Evolutionary conservation across 129 eudicot genomes (phyloP).

Genomic region (Chrysanthemum makinoi): DNA sequence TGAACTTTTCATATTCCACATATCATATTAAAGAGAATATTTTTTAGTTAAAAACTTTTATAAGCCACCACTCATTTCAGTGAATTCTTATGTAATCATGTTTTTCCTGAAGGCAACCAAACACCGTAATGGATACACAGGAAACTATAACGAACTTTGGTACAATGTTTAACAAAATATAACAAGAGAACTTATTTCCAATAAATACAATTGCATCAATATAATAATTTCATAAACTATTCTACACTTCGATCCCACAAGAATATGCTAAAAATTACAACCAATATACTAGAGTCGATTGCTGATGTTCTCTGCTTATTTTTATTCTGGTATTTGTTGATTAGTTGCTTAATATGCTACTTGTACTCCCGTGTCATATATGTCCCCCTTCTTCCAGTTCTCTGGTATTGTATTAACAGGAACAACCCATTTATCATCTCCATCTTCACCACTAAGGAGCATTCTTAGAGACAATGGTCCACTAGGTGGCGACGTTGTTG

Average conservation of each 20-base stretch:
- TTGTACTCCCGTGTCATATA: constrained; percentile 84
- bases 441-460: constrained; percentile 70
- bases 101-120: too few relatives aligned
- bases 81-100: constrained; percentile 6
- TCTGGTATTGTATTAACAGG: constrained; percentile 63
- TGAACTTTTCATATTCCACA: constrained; percentile 21
- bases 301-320: constrained; percentile 19
- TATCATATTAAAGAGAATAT: constrained; percentile 10
- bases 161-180: constrained; percentile 15
- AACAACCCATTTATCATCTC: constrained; percentile 71
- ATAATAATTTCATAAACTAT: too few relatives aligned
- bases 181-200: constrained; percentile 5
- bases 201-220: constrained; percentile 9
- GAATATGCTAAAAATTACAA: neutral
- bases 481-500: constrained; percentile 69
- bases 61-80: constrained; percentile 24
- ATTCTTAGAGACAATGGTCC: constrained; percentile 70
- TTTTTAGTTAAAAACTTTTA: neutral
- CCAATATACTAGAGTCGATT: constrained; percentile 7
- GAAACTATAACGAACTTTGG: constrained; percentile 10
- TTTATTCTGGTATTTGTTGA: neutral
- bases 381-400: constrained; percentile 72
- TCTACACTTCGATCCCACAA: too few relatives aligned
- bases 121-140: constrained; percentile 5
- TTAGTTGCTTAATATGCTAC: constrained; percentile 34